These are phyloP conservation scores for Pachysolen tannophilus DNA, from an alignment of 805 yeast species.

Conservation along the genomic window DNA sequence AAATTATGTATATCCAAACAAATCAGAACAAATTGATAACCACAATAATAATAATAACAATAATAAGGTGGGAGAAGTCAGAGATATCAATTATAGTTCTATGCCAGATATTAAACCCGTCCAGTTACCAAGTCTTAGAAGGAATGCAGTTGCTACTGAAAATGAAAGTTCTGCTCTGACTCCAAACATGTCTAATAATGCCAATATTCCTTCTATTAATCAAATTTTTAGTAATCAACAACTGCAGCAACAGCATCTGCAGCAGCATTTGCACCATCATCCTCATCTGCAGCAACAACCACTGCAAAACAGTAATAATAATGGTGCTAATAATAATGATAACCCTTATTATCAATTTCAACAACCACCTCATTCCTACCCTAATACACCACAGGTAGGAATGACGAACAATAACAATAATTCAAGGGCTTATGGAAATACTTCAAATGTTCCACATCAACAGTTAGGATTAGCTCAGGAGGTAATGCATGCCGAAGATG, in stretches of 20 bases:
- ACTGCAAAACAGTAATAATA: constrained; percentile 6
- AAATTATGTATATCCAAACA: too few relatives aligned
- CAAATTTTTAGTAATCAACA: constrained; percentile 4
- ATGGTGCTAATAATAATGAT: neutral
- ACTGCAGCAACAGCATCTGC: constrained; percentile 3
- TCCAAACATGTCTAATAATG: too few relatives aligned
- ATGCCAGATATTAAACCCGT: too few relatives aligned
- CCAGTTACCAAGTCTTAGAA: neutral
- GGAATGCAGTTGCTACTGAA: neutral
- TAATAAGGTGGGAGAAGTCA: too few relatives aligned
- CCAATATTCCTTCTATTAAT: neutral
- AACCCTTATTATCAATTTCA: constrained; percentile 3
- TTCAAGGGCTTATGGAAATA: too few relatives aligned
- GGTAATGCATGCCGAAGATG: constrained; percentile 45
- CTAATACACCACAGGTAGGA: too few relatives aligned
- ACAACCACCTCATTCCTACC: neutral
- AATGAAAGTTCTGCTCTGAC: too few relatives aligned
- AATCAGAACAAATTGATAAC: too few relatives aligned
- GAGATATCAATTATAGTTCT: too few relatives aligned
- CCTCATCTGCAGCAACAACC: constrained; percentile 8
- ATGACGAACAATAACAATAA: too few relatives aligned
- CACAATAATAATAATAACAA: too few relatives aligned
- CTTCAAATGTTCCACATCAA: constrained; percentile 8
- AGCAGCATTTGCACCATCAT: constrained; percentile 9
- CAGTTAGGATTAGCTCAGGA: constrained; percentile 39